Evolutionary conservation across 768 basidiomycete genomes (phyloP), one percentile per base, ranked within the genome.

Genomic region (Cubamyces lactineus): DNA sequence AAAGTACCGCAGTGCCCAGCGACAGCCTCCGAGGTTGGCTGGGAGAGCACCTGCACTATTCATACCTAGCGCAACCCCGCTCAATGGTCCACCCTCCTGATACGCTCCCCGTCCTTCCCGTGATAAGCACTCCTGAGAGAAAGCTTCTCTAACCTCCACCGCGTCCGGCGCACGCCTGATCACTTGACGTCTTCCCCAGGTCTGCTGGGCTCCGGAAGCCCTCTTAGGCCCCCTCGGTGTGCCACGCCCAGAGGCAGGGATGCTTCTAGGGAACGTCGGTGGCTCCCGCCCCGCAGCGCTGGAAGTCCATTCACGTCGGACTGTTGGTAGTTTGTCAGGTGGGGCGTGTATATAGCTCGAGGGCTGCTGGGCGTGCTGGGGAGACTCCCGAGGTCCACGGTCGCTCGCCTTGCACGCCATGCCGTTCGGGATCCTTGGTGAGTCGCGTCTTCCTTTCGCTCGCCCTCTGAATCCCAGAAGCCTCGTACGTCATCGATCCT

Each of bases 351-450:
- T 42, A 54, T 42, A 54, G 24, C 13, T 9, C 4, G 5, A 15
- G 19, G 38, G 19, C 13, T n/a, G 21, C 15, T 38, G 51, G 23
- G 21, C 28, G 51, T 11, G 12, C 45, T 7, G 47, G 23, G 17
- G 21, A 5, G 19, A 19, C 38, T 23, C 39, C 39, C 40, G 47
- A 49, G 23, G 21, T 41, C 47, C 46, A 21, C 47, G 39, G 21
- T 39, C 42, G 23, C 53, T 41, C 30, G 24, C 47, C 7, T 26
- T 15, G 17, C 24, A 34, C 15, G 34, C n/a, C 38, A 77, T 78
- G 76, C 60, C 67, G 19, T 75, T 78, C 55, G 77, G 77, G 21
- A 78, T 79, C 38, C 72, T 78, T 51, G 75, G 77, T 77, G 49
- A 63, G 73, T 61, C 15, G 13, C 16, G 15, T 46, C 43, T 24